Base-by-base conservation (phyloP, 1,284 basidiomycete species). In the Apiotrichum montevideense region DNA sequence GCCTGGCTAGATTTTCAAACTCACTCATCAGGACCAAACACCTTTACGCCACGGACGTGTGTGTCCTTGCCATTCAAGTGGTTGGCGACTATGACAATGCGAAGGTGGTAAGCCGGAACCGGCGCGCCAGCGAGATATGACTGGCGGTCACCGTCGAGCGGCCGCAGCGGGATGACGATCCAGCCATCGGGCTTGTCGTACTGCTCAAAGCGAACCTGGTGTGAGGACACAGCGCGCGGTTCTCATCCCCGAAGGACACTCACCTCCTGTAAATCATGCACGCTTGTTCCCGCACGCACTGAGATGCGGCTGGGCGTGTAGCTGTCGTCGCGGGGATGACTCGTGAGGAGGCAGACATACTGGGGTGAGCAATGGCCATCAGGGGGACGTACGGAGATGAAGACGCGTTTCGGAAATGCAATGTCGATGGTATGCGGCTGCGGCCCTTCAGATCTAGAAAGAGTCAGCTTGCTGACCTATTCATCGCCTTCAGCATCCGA, bases 31-130 rank as follows among this genome's bases (percentile, higher is more conserved):
- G 92, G 88, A 0, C 93, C 95, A 59, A 92, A 85, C 29, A 98
- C 83, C 52, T 83, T 84, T 44, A 98, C 75, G 1, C 93, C 91
- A 15, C 96, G 84, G 13, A 98, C 88, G 76, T 98, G 96, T 8
- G 96, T 98, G 76, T 99, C 96, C 74, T 98, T 98, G 3, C 96
- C 96, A 66, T 95, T 97, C 82, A 96, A 87, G 70, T 98, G 93
- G 71, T 98, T 98, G 21, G 88, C 86, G 21, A 93, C 80, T 54
- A 99, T 84, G 58, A 94, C 86, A 35, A 98, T 81, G 69, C 98
- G 93, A 4, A 99, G 76, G 11, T 96, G 84, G 72, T 95, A 94
- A 2, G 90, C 89, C 62, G 88, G 85, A 10, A 98, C 83, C 0
- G 91, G 86, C 69, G 87, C 88, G 64, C 74, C 75, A 44, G 72